Percentiles rank a stretch among this genome's conserved stretches.
Evolutionary conservation across 2,329 filamentous ascomycete genomes (phyloP).

Genomic region (Tympanopsis confertula): DNA sequence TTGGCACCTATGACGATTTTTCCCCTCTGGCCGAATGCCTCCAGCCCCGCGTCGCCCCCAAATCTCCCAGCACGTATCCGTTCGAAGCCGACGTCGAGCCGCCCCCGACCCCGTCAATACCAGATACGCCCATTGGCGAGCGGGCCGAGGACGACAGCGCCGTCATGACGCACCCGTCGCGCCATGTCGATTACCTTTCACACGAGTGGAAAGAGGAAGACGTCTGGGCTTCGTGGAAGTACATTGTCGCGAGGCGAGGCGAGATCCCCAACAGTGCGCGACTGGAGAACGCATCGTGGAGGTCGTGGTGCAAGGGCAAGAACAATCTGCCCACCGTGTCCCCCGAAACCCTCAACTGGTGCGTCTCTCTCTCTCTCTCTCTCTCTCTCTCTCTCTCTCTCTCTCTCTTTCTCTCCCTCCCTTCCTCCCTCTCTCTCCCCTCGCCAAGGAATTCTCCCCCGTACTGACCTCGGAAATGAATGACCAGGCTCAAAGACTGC

Average conservation of each 20-base stretch:
- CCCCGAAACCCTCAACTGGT: conserved; percentile 56
- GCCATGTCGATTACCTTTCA: conserved; percentile 17
- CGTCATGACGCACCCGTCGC: conserved; percentile 41
- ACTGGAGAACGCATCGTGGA: conserved; percentile 56
- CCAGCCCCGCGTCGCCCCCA: conserved; percentile 38
- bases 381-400: background rate
- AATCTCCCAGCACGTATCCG: conserved; percentile 34
- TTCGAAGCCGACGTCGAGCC: conserved; percentile 42
- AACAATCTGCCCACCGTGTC: conserved; percentile 46
- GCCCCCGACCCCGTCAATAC: conserved; percentile 37
- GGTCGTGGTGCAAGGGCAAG: conserved; percentile 53
- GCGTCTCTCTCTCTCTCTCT: conserved; percentile 12
- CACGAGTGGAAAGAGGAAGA: conserved; percentile 57
- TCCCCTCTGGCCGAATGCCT: conserved; percentile 33
- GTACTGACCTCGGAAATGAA: conserved; percentile 19
- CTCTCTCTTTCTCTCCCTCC: conserved; percentile 4
- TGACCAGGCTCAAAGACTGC: conserved; percentile 47
- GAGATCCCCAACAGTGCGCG: conserved; percentile 44
- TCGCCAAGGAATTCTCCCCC: conserved; percentile 2
- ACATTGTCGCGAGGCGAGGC: conserved; percentile 45
- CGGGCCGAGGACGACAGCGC: conserved; percentile 71
- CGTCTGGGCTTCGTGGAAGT: conserved; percentile 56
- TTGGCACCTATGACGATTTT: conserved; percentile 21
- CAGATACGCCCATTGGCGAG: conserved; percentile 43
- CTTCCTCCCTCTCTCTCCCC: background rate